Conservation (phyloP, 768 basidiomycete genomes). For the Gloeostereum incarnatum region DNA sequence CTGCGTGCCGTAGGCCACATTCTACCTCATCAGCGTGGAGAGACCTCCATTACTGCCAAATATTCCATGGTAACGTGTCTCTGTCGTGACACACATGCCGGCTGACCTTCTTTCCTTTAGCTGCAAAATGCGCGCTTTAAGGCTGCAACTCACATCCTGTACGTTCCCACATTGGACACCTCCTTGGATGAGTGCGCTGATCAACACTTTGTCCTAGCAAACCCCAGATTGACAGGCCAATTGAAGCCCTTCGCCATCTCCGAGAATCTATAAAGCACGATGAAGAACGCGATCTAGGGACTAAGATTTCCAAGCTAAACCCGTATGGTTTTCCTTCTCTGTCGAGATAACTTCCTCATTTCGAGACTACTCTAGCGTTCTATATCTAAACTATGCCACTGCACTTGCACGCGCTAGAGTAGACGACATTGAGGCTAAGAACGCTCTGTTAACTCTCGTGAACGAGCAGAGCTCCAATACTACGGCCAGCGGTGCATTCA, state of each 20-base stretch:
- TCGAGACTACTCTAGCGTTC: too few relatives aligned
- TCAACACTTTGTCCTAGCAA: slow-evolving; percentile 1
- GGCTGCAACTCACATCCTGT: slow-evolving; percentile 1
- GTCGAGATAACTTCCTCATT: neutral
- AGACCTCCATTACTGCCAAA: too few relatives aligned
- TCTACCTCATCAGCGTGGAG: neutral
- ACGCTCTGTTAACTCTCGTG: slow-evolving; percentile 2
- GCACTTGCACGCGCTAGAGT: slow-evolving; percentile 6
- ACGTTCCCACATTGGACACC: too few relatives aligned
- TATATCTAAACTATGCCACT: slow-evolving; percentile 1
- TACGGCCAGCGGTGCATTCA: neutral
- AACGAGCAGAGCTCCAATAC: slow-evolving; percentile 2
- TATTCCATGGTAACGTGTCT: too few relatives aligned
- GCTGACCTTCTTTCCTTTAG: slow-evolving; percentile 1
- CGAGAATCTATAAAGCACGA: slow-evolving; percentile 2
- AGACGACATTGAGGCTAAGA: slow-evolving; percentile 6
- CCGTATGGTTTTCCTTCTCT: slow-evolving; percentile 1
- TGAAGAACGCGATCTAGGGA: neutral
- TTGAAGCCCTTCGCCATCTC: slow-evolving; percentile 4
- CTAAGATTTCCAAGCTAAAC: too few relatives aligned
- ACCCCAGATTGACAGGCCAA: slow-evolving; percentile 4
- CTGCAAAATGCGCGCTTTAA: slow-evolving; percentile 3
- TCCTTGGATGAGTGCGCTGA: neutral
- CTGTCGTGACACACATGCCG: too few relatives aligned
- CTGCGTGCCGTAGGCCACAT: slow-evolving; percentile 12